Conservation (phyloP, 1,284 basidiomycete genomes). For the Agroathelia rolfsii region DNA sequence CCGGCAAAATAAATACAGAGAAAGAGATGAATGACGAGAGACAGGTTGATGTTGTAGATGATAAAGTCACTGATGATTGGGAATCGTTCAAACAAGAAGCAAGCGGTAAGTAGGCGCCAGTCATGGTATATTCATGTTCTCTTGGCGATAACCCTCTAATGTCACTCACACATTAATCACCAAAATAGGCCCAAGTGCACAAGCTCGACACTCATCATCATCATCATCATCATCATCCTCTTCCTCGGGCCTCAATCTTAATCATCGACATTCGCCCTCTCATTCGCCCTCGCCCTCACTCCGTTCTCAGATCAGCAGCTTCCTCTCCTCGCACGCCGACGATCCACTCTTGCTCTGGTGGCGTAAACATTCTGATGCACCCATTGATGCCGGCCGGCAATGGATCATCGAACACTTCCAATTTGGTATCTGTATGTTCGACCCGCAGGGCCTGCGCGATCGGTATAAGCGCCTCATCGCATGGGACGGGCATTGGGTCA, state of each 20-base stretch:
- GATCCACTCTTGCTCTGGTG: constrained; percentile 34
- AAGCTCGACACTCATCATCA: constrained; percentile 10
- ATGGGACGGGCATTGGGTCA: constrained; percentile 42
- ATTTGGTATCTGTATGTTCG: constrained; percentile 47
- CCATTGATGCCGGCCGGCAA: constrained; percentile 32
- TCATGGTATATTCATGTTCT: constrained; percentile 2
- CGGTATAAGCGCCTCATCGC: constrained; percentile 34
- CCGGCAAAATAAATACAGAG: constrained; percentile 20
- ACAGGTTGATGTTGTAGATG: constrained; percentile 32
- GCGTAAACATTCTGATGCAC: constrained; percentile 39
- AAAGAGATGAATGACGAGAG: constrained; percentile 33
- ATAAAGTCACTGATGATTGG: constrained; percentile 37
- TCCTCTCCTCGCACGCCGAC: constrained; percentile 28
- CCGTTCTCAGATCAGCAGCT: constrained; percentile 24
- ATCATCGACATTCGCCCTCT: constrained; percentile 4
- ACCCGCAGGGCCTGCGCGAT: constrained; percentile 33
- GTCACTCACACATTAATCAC: constrained; percentile 6
- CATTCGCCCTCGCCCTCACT: constrained; percentile 9
- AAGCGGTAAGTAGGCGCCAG: constrained; percentile 23
- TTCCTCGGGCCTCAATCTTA: neutral
- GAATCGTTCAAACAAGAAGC: constrained; percentile 28
- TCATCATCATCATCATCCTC: constrained; percentile 4
- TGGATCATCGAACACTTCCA: constrained; percentile 45
- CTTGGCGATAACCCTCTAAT: constrained; percentile 1
- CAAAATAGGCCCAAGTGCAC: constrained; percentile 8